Evolutionary conservation across 768 basidiomycete species (phyloP).

Genomic region (Tulasnella sp.): DNA sequence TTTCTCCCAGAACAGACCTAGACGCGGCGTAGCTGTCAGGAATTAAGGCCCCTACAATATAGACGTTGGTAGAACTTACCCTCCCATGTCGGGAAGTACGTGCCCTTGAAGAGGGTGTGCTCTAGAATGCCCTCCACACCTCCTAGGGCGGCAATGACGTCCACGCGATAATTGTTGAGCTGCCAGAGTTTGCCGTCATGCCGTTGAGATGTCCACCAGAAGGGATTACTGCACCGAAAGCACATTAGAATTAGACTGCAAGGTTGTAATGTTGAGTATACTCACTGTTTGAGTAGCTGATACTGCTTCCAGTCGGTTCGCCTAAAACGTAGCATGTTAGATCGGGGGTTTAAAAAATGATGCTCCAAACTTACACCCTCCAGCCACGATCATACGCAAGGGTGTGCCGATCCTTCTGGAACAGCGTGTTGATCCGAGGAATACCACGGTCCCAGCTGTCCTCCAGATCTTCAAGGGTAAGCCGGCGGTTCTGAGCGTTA

Average conservation of each 20-base stretch:
- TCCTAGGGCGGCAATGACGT: constrained; percentile 94
- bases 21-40: constrained; percentile 21
- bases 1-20: constrained; percentile 92
- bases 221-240: constrained; percentile 63
- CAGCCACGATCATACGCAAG: constrained; percentile 98
- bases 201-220: constrained; percentile 98
- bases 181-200: constrained; percentile 97
- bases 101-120: constrained; percentile 95
- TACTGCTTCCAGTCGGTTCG: constrained; percentile 98
- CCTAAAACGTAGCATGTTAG: constrained; percentile 39
- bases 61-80: constrained; percentile 32
- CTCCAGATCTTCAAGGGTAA: constrained; percentile 95
- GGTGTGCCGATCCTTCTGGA: constrained; percentile 97
- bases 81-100: constrained; percentile 97
- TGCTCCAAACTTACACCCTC: constrained; percentile 37
- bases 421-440: constrained; percentile 95
- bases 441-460: constrained; percentile 99
- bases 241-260: background rate
- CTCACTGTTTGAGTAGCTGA: constrained; percentile 80
- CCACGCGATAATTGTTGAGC: constrained; percentile 95
- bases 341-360: background rate
- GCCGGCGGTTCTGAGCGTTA: constrained; percentile 93
- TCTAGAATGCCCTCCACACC: constrained; percentile 96
- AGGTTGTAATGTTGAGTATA: constrained; percentile 15
- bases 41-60: background rate